Evolutionary conservation across 2,329 filamentous ascomycete genomes (phyloP).

Genomic region (Exserohilum turcica): DNA sequence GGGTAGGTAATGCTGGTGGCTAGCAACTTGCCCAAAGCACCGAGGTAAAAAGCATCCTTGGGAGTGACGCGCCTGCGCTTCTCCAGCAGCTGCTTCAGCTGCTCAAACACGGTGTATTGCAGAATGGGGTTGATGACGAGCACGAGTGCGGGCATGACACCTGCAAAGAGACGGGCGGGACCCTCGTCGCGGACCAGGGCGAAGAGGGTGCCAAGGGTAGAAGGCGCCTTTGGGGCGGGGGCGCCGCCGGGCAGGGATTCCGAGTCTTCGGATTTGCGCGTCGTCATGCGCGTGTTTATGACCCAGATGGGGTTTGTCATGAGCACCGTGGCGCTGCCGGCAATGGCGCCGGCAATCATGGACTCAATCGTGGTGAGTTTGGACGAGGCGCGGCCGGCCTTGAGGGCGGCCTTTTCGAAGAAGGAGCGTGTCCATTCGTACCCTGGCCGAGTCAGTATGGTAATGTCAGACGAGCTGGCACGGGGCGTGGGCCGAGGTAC

Average conservation of each 20-base stretch:
- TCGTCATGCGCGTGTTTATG: slow-evolving; percentile 97
- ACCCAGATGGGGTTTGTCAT: slow-evolving; percentile 99
- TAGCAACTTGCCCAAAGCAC: slow-evolving; percentile 90
- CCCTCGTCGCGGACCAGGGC: slow-evolving; percentile 84
- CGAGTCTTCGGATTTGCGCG: slow-evolving; percentile 68
- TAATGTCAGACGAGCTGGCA: background rate
- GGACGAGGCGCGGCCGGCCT: slow-evolving; percentile 72
- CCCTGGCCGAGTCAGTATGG: slow-evolving; percentile 54
- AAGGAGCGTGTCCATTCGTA: slow-evolving; percentile 94
- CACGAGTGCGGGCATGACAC: slow-evolving; percentile 88
- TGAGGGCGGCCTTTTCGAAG: slow-evolving; percentile 78
- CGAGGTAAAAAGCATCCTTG: slow-evolving; percentile 85
- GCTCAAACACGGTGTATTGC: slow-evolving; percentile 98
- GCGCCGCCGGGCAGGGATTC: slow-evolving; percentile 48
- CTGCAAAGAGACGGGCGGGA: slow-evolving; percentile 81
- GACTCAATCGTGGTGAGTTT: slow-evolving; percentile 90
- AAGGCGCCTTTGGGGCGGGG: slow-evolving; percentile 64
- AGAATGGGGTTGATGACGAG: slow-evolving; percentile 97
- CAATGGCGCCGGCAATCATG: slow-evolving; percentile 93
- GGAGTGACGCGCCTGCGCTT: slow-evolving; percentile 77
- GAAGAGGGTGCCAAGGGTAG: slow-evolving; percentile 80
- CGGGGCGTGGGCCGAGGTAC: slow-evolving; percentile 46
- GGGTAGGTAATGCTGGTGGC: slow-evolving; percentile 95
- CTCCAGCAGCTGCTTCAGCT: slow-evolving; percentile 91
- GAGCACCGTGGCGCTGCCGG: slow-evolving; percentile 90